A percentile compares a stretch with the other conserved stretches of the same genome.
These are phyloP conservation scores for Amanita pseudoporphyria DNA, from an alignment of 768 basidiomycete genomes.

Conservation along the genomic window DNA sequence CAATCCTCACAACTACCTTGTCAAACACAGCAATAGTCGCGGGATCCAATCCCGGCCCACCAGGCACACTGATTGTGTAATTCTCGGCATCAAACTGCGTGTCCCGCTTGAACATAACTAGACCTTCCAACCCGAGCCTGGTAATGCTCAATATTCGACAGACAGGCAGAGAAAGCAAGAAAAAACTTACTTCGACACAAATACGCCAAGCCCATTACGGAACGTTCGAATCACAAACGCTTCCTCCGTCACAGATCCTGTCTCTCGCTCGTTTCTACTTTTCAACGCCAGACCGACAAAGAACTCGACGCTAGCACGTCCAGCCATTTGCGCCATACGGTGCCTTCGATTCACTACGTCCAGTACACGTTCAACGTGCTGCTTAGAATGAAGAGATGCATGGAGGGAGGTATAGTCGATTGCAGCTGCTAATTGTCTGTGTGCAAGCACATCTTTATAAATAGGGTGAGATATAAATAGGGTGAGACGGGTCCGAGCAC, in stretches of 20 bases:
- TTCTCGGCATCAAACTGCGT: constrained; percentile 87
- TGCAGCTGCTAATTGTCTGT: constrained; percentile 87
- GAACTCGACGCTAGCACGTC: constrained; percentile 94
- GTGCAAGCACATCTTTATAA: constrained; percentile 74
- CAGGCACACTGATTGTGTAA: constrained; percentile 71
- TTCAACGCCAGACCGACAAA: constrained; percentile 92
- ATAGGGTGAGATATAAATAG: neutral
- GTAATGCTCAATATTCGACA: neutral
- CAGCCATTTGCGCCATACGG: constrained; percentile 96
- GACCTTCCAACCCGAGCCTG: constrained; percentile 89
- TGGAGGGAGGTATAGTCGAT: constrained; percentile 81
- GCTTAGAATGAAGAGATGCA: constrained; percentile 78
- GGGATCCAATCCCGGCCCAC: constrained; percentile 21
- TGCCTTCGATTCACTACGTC: constrained; percentile 87
- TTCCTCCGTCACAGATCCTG: constrained; percentile 50
- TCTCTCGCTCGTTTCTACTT: constrained; percentile 35
- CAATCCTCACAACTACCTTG: constrained; percentile 83
- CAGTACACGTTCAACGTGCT: constrained; percentile 78
- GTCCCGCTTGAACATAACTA: constrained; percentile 89
- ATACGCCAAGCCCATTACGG: constrained; percentile 93
- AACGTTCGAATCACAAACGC: constrained; percentile 93
- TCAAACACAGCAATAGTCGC: constrained; percentile 84
- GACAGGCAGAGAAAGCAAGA: constrained; percentile 8
- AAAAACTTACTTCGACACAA: constrained; percentile 75
- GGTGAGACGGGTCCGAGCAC: neutral